Evolutionary conservation across 2,329 filamentous ascomycete species (phyloP).

Genomic region (Aspergillus fijiensis): DNA sequence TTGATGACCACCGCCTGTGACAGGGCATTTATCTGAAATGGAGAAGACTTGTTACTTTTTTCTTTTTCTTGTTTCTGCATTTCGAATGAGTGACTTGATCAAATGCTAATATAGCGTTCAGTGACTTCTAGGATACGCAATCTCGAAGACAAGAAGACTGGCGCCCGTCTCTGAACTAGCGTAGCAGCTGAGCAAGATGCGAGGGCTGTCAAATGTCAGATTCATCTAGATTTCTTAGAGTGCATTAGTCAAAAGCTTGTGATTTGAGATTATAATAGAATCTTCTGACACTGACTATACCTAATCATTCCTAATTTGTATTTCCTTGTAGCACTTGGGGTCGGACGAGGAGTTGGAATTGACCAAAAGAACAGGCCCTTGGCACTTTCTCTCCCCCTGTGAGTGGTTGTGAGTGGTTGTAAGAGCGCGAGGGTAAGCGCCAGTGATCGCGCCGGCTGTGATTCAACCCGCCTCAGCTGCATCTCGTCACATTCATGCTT

Average conservation of each 20-base stretch:
- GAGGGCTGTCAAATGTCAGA: background rate
- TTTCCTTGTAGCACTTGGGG: background rate
- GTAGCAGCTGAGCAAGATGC: background rate
- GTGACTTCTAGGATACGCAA: background rate
- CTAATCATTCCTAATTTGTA: background rate
- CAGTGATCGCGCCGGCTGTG: conserved; percentile 31
- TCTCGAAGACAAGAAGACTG: background rate
- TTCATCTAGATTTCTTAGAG: conserved; percentile 14
- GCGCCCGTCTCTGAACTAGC: background rate
- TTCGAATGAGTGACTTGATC: conserved; percentile 3
- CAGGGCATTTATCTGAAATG: conserved; percentile 56
- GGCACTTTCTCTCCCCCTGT: conserved; percentile 11
- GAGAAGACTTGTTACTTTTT: conserved; percentile 4
- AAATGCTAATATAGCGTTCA: conserved; percentile 10
- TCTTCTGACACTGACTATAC: background rate
- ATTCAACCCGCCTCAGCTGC: conserved; percentile 22
- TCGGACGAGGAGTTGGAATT: background rate
- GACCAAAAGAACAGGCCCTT: background rate
- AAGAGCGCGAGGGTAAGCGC: conserved; percentile 28
- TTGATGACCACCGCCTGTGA: conserved; percentile 81
- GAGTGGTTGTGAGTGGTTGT: conserved; percentile 7
- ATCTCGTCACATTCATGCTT: background rate
- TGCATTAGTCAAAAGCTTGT: conserved; percentile 21
- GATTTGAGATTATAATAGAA: conserved; percentile 2
- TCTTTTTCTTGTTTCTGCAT: background rate